Evolutionary conservation across 2,329 filamentous ascomycete genomes (phyloP).

Genomic region (Diaporthe batatas): DNA sequence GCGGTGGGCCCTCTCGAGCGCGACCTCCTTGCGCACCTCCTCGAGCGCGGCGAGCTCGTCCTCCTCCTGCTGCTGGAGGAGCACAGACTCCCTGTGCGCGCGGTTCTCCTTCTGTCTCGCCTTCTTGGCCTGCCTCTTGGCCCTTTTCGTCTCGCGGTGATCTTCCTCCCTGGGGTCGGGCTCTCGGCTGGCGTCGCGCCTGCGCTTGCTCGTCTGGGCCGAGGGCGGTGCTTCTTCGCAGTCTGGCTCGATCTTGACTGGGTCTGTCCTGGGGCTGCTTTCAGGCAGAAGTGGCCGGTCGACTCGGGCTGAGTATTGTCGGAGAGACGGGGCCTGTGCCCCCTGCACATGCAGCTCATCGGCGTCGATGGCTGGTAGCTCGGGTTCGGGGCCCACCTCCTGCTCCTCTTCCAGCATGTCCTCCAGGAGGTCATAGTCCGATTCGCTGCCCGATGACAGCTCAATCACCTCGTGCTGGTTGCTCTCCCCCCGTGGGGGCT

Average conservation of each 20-base stretch:
- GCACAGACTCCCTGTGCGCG: neutral
- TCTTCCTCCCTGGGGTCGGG: conserved; percentile 5
- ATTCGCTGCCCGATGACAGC: conserved; percentile 17
- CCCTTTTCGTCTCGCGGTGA: neutral
- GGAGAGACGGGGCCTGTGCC: neutral
- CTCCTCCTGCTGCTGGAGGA: neutral
- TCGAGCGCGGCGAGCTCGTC: neutral
- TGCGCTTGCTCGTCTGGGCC: conserved; percentile 36
- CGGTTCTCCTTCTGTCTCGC: neutral
- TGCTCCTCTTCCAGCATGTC: conserved; percentile 13
- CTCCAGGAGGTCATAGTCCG: neutral
- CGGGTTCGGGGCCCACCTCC: neutral
- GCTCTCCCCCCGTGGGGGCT: neutral
- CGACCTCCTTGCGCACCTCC: conserved; percentile 35
- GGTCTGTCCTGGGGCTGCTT: conserved; percentile 7
- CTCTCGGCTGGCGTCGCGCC: conserved; percentile 6
- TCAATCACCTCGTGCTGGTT: neutral
- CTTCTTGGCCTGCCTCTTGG: conserved; percentile 4
- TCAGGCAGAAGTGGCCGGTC: neutral
- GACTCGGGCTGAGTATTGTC: neutral
- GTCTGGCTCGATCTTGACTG: neutral
- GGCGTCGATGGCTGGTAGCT: neutral
- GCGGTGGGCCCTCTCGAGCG: conserved; percentile 35
- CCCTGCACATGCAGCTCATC: neutral
- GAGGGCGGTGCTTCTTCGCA: conserved; percentile 25